These are phyloP conservation scores for Verruconis gallopava DNA, from an alignment of 2,329 filamentous ascomycete species.

Conservation along the genomic window DNA sequence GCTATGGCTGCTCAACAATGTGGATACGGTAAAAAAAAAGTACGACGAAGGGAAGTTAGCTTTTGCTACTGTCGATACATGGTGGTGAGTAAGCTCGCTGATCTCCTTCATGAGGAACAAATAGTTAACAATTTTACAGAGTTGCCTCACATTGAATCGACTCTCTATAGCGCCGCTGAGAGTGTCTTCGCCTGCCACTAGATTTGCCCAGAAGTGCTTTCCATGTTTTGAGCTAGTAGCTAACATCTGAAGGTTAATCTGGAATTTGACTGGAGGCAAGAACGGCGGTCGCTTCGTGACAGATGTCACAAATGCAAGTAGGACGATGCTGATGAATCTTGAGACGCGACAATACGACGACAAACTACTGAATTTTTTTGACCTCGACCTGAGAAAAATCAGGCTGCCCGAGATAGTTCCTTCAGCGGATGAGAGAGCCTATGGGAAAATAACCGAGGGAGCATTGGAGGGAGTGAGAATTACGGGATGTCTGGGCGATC, in stretches of 20 bases:
- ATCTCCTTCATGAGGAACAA: too few species aligned
- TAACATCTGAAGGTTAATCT: too few species aligned
- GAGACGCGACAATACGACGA: constrained; percentile 70
- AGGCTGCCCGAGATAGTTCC: constrained; percentile 71
- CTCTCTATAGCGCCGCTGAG: too few species aligned
- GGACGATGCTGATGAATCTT: constrained; percentile 93
- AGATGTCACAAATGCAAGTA: constrained; percentile 74
- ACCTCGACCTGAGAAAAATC: constrained; percentile 58
- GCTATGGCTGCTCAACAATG: constrained; percentile 66
- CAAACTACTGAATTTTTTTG: constrained; percentile 64
- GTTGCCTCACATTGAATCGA: too few species aligned
- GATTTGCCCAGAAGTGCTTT: too few species aligned
- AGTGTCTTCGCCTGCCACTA: too few species aligned
- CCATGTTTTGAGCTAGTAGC: too few species aligned
- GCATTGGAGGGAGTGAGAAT: constrained; percentile 58
- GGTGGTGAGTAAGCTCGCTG: too few species aligned
- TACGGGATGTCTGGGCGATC: constrained; percentile 75
- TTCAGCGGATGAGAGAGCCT: constrained; percentile 62
- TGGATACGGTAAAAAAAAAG: constrained; percentile 54
- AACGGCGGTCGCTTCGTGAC: constrained; percentile 62
- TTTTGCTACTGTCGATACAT: constrained; percentile 81
- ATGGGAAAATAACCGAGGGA: constrained; percentile 54
- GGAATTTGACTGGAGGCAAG: constrained; percentile 63
- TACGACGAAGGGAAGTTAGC: constrained; percentile 65
- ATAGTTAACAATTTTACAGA: too few species aligned